Base-by-base conservation (phyloP, 495 filamentous ascomycete genomes). In the Durotheca rogersii region DNA sequence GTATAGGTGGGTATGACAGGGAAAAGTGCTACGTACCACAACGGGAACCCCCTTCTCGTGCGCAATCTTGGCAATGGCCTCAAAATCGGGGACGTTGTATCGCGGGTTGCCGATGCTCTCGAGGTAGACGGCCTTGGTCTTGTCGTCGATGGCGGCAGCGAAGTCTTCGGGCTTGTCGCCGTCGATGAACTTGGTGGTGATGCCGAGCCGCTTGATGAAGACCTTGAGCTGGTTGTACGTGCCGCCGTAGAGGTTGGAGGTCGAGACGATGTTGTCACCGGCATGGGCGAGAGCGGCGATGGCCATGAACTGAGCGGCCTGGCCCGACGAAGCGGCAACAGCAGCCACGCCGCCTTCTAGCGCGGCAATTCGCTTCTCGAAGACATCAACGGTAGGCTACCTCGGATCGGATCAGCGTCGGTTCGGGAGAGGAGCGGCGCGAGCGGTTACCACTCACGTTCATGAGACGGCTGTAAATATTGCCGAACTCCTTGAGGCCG, bases 151-250 rank as follows among this genome's bases (percentile, higher is more conserved):
- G 33, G 84, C 82, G 7, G 82, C 82, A 10, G 81, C 84, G 56
- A 97, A 87, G 63, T 92, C 90, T 48, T 83, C 83, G 9, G 89
- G 74, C n/a, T 81, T 82, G 68, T 98, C 90, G 4, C 88, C 88
- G 21, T 81, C 74, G 53, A 97, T 81, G 63, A 97, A 98, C 75
- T 91, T 96, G 51, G 91, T 94, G 18, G 69, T 78, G 58, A 98
- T 91, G 37, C 94, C 94, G 33, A 95, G 67, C 5, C 93, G 85
- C 11, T 89, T 86, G 39, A 97, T 75, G 47, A 90, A 75, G 23
- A 97, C 90, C 72, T 98, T 98, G 72, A 98, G 83, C 68, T 97
- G 94, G 68, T 97, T 98, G 74, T 97, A 98, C 5, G 93, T 97
- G 60, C 93, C 93, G 30, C 93, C 93, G 67, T 98, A 98, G 31